Evolutionary conservation across 2,329 filamentous ascomycete species (phyloP), one percentile per base, ranked within the genome.

Genomic region (Trichophyton benhamiae): DNA sequence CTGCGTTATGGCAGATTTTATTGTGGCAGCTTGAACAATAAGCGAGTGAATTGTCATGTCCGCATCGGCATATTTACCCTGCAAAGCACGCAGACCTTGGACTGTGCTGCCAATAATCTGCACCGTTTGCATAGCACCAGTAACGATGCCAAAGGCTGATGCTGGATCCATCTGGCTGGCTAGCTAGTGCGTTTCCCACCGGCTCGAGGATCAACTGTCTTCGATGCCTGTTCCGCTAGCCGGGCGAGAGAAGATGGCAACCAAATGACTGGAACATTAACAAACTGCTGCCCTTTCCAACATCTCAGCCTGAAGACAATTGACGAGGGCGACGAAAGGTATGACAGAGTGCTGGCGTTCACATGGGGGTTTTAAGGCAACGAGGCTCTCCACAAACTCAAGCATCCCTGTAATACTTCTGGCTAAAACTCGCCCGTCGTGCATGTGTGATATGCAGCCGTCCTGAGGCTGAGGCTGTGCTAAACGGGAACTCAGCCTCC

Each of bases 111-210:
- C 67, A 53, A 75, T 72, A 33, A 70, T 66, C 61, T 70, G 68
- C 22, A 69, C 65, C 17, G 75, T 70, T 60, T 72, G 72, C 38
- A 74, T 62, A 1, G 68, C 71, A 25, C 72, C 72, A 8, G 68
- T 70, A 48, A 73, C 63, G 42, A 71, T 61, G 11, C 74, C 73
- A 60, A 74, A 69, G 15, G 68, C 67, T 60, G 72, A 68, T 20
- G 69, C 64, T 33, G 73, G 73, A 66, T 81, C 86, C 44, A 86
- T 95, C 69, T 86, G 94, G 9, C 36, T 25, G 25, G 20, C 20
- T 20, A 20, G 15, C 17, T 11, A 9, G 13, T 60, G 13, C 20
- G 42, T 25, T 15, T 53, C 49, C 49, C 9, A 11, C 49, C 15
- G 25, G 15, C 11, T 6, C 8, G 30, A 9, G 13, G 13, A 27